A percentile compares a stretch with the other conserved stretches of the same genome.
phyloP scores from a whole-genome alignment of 108 stramenopile genomes.

The Cyclotella distinguenda region DNA sequence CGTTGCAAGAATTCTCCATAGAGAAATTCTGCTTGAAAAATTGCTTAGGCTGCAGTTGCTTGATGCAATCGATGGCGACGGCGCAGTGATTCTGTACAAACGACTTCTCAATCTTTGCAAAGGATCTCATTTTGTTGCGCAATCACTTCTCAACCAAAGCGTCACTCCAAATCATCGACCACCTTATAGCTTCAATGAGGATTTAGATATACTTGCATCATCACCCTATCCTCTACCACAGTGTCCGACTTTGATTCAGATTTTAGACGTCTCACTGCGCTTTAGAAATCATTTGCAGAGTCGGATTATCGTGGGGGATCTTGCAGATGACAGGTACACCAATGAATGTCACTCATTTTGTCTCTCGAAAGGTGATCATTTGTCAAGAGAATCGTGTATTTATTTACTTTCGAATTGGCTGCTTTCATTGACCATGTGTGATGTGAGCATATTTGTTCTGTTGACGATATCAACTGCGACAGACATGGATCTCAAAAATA shows the following conservation, averaged over 20 bases:
- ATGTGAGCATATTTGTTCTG: conserved; percentile 69
- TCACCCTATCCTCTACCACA: conserved; percentile 33
- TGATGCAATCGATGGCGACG: conserved; percentile 72
- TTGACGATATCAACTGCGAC: conserved; percentile 6
- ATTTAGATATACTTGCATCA: conserved; percentile 7
- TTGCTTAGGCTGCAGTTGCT: conserved; percentile 55
- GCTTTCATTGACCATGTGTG: conserved; percentile 64
- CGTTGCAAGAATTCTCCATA: conserved; percentile 21
- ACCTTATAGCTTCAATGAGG: not conserved
- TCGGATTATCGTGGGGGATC: conserved; percentile 1
- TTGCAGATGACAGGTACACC: not conserved
- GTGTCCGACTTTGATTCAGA: conserved; percentile 4
- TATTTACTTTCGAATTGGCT: conserved; percentile 72
- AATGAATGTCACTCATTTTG: conserved; percentile 30
- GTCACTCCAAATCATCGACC: not conserved
- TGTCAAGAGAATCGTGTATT: conserved; percentile 48
- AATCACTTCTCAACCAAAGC: conserved; percentile 32
- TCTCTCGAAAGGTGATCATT: conserved; percentile 18
- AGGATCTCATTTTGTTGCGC: conserved; percentile 49
- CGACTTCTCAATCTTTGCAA: conserved; percentile 53
- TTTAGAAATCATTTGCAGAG: conserved; percentile 21
- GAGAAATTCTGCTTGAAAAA: conserved; percentile 44
- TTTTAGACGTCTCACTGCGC: conserved; percentile 11
- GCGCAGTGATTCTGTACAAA: conserved; percentile 60
- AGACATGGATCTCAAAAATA: no score